These are phyloP conservation scores for Termitomyces sp. DNA, from an alignment of 768 basidiomycete species.

Conservation along the genomic window DNA sequence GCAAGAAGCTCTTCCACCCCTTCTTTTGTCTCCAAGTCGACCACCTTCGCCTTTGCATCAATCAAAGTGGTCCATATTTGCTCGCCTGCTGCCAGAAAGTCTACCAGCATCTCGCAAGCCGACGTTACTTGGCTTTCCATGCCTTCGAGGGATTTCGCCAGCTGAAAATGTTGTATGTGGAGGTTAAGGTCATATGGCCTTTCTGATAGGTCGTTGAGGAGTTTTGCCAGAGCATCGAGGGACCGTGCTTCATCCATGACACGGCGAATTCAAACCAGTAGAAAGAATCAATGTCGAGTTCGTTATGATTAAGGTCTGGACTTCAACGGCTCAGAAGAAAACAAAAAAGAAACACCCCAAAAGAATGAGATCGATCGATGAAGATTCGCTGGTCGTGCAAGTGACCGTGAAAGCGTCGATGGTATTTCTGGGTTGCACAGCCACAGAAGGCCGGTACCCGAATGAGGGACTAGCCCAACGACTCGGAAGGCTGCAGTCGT, in stretches of 20 bases:
- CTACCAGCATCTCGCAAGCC: slow-evolving; percentile 65
- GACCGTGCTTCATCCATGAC: slow-evolving; percentile 55
- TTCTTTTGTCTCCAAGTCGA: slow-evolving; percentile 47
- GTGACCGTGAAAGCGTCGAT: too few relatives aligned
- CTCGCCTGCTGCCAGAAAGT: slow-evolving; percentile 60
- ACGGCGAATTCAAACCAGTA: neutral
- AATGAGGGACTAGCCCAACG: too few relatives aligned
- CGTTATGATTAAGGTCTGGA: too few relatives aligned
- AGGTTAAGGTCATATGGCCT: slow-evolving; percentile 59
- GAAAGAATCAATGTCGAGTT: too few relatives aligned
- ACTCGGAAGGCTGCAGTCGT: too few relatives aligned
- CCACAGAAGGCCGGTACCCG: too few relatives aligned
- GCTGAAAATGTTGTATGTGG: slow-evolving; percentile 64
- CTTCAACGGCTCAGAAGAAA: too few relatives aligned
- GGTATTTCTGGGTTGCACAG: too few relatives aligned
- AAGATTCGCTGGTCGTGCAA: too few relatives aligned
- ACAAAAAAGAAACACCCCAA: too few relatives aligned
- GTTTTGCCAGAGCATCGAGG: slow-evolving; percentile 59
- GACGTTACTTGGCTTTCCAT: slow-evolving; percentile 55
- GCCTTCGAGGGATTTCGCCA: slow-evolving; percentile 51
- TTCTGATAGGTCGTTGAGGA: slow-evolving; percentile 55
- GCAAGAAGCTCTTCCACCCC: slow-evolving; percentile 54
- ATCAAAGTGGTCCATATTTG: slow-evolving; percentile 76
- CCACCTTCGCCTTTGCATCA: slow-evolving; percentile 43
- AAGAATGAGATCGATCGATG: too few relatives aligned